These are phyloP conservation scores for Termitomyces sp. DNA, from an alignment of 768 basidiomycete genomes.

Conservation along the genomic window DNA sequence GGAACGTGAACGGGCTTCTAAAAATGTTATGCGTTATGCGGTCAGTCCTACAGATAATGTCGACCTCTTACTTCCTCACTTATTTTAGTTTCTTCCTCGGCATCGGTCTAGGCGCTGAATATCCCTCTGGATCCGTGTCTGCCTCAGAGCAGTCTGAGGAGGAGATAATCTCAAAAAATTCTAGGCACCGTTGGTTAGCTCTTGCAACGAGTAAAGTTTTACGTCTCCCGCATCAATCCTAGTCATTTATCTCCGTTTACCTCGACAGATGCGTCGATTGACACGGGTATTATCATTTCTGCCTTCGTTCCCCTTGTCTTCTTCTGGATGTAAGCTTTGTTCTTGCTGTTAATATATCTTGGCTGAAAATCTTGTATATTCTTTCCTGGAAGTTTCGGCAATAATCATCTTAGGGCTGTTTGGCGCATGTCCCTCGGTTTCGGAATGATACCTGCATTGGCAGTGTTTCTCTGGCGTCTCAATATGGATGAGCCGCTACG, in stretches of 20 bases:
- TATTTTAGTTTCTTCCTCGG: constrained; percentile 70
- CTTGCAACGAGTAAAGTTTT: constrained; percentile 70
- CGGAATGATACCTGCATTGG: constrained; percentile 70
- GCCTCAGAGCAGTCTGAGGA: constrained; percentile 89
- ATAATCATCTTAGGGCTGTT: constrained; percentile 72
- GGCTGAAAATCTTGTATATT: background rate
- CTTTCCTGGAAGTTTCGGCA: constrained; percentile 50
- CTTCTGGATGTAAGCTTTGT: constrained; percentile 69
- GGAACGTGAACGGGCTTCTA: constrained; percentile 59
- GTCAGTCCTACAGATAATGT: constrained; percentile 26
- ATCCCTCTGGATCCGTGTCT: constrained; percentile 85
- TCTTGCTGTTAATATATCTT: background rate
- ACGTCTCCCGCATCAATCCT: background rate
- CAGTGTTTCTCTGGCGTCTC: constrained; percentile 80
- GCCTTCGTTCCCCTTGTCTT: constrained; percentile 80
- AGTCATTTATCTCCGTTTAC: background rate
- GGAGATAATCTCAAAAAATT: constrained; percentile 61
- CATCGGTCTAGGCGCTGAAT: constrained; percentile 83
- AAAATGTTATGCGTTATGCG: constrained; percentile 75
- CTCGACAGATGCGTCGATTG: constrained; percentile 69
- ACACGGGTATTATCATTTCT: constrained; percentile 70
- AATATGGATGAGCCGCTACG: constrained; percentile 74
- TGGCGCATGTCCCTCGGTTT: constrained; percentile 86
- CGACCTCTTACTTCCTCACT: background rate
- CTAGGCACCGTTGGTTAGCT: constrained; percentile 81